Percentiles rank a stretch among this genome's conserved stretches.
These are phyloP conservation scores for Paecilomyces dactylethromorphus DNA, from an alignment of 2,329 filamentous ascomycete genomes.

Conservation along the genomic window DNA sequence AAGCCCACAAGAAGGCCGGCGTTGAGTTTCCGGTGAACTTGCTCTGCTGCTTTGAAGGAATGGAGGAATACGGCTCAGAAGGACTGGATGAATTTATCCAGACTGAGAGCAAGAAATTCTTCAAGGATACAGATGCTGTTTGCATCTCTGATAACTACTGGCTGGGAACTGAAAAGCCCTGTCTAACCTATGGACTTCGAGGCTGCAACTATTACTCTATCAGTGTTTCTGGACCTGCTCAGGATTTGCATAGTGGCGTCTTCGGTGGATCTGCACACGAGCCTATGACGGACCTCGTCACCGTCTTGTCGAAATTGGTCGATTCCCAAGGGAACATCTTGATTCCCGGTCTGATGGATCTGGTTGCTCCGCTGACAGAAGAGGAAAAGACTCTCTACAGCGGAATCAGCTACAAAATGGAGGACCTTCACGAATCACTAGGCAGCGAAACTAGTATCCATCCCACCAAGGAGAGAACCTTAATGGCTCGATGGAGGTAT, in stretches of 20 bases:
- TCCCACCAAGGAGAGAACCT: slow-evolving; percentile 79
- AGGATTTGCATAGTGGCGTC: slow-evolving; percentile 93
- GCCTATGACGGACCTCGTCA: slow-evolving; percentile 93
- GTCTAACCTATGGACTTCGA: slow-evolving; percentile 91
- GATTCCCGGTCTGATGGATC: slow-evolving; percentile 88
- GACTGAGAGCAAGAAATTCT: slow-evolving; percentile 85
- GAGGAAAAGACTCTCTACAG: slow-evolving; percentile 87
- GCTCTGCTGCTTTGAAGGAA: slow-evolving; percentile 98
- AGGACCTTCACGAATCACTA: slow-evolving; percentile 84
- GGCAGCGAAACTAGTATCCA: slow-evolving; percentile 84
- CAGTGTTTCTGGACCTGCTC: slow-evolving; percentile 81
- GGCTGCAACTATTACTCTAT: slow-evolving; percentile 98
- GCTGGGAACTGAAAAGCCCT: slow-evolving; percentile 97
- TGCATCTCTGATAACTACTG: slow-evolving; percentile 99
- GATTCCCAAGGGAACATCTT: slow-evolving; percentile 87
- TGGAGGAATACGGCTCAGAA: slow-evolving; percentile 98
- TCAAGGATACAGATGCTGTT: slow-evolving; percentile 90
- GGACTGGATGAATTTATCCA: slow-evolving; percentile 92
- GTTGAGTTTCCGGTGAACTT: slow-evolving; percentile 95
- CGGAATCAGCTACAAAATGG: slow-evolving; percentile 90
- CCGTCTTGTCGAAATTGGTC: slow-evolving; percentile 75
- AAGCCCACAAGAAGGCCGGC: slow-evolving; percentile 92
- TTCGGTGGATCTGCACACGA: slow-evolving; percentile 96
- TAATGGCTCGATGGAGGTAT: slow-evolving; percentile 95
- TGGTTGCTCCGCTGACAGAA: slow-evolving; percentile 80